Base-by-base conservation (phyloP, 2,329 filamentous ascomycete genomes). In the Metarhizium robertsii region DNA sequence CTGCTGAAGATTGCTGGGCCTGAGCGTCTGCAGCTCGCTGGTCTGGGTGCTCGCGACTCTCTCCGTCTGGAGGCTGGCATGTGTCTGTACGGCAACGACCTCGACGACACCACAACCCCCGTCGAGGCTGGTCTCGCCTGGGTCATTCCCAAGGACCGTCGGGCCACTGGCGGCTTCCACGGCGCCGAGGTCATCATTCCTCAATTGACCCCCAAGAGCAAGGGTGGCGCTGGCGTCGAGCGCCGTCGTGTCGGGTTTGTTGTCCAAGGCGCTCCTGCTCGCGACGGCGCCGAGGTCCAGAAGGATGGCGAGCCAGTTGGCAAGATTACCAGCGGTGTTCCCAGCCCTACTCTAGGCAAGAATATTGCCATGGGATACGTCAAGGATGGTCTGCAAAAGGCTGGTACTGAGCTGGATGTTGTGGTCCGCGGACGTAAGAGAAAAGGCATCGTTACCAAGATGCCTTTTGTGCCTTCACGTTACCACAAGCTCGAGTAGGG, bases 81-180 rank as follows among this genome's bases (percentile, higher is more conserved):
- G 92, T 99, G 94, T 72, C 80, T 99, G n/a, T 99, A 99, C 74
- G 94, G 94, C n/a, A 90, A 97, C 73, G 94, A 99, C 70, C 81
- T 99, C 42, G 85, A 95, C 69, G 92, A 96, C 67, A 70, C 71
- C n/a, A 83, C 78, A 18, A 83, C 80, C 16, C 80, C 80, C 16
- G 78, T 79, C 60, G 81, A 84, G 71, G 81, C 72, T 36, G 75
- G 71, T 14, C 75, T 84, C 36, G 67, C 70, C 61, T 99, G 94
- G 92, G 82, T 96, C 66, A 85, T 99, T 58, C 86, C 88, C 60
- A 91, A 90, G 67, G 83, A 86, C 55, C 84, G 92, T 18, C 86
- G 80, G 25, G 73, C 73, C 43, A 67, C 74, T 4, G 85, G 86
- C 13, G 84, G 84, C n/a, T 99, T 96, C 78, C 86, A 95, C 70